phyloP scores from a whole-genome alignment of 208 protist genomes.

The Crithidia sp. region DNA sequence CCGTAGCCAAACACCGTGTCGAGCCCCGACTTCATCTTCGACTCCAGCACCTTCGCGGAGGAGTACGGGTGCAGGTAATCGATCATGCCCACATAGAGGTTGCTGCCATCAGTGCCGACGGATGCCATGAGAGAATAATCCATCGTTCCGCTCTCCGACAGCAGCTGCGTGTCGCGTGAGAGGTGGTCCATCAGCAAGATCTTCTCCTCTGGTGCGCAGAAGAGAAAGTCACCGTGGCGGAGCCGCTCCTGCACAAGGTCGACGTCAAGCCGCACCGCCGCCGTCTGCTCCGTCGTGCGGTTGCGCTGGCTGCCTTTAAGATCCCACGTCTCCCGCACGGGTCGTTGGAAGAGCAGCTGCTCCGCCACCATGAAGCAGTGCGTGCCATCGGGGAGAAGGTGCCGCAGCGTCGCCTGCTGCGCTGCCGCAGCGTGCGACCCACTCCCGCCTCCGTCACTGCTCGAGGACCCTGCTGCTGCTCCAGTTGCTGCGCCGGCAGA shows the following conservation, averaged over 20 bases:
- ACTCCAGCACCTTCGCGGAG: constrained; percentile 78
- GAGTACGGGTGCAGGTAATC: constrained; percentile 90
- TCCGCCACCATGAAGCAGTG: constrained; percentile 76
- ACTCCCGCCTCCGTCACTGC: too few species aligned
- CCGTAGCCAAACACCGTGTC: constrained; percentile 73
- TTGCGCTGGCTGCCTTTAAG: constrained; percentile 89
- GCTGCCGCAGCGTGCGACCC: too few species aligned
- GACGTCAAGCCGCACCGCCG: constrained; percentile 70
- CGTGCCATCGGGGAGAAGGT: constrained; percentile 28
- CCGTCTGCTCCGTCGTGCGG: constrained; percentile 56
- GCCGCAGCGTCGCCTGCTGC: neutral
- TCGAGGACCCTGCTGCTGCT: neutral
- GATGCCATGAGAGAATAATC: constrained; percentile 85
- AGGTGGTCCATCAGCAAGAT: constrained; percentile 60
- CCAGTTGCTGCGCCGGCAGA: constrained; percentile 6
- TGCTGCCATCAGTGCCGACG: constrained; percentile 1
- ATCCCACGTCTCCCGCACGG: constrained; percentile 52
- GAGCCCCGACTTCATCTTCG: constrained; percentile 82
- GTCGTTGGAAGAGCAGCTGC: constrained; percentile 42
- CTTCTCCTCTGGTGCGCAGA: constrained; percentile 54
- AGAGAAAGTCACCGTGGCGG: constrained; percentile 63
- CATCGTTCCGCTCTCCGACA: constrained; percentile 64
- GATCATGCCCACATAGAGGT: constrained; percentile 62
- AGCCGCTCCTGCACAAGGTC: constrained; percentile 60
- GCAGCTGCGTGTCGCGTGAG: constrained; percentile 56